Evolutionary conservation across 768 basidiomycete genomes (phyloP).

Genomic region (Lactarius psammicola): DNA sequence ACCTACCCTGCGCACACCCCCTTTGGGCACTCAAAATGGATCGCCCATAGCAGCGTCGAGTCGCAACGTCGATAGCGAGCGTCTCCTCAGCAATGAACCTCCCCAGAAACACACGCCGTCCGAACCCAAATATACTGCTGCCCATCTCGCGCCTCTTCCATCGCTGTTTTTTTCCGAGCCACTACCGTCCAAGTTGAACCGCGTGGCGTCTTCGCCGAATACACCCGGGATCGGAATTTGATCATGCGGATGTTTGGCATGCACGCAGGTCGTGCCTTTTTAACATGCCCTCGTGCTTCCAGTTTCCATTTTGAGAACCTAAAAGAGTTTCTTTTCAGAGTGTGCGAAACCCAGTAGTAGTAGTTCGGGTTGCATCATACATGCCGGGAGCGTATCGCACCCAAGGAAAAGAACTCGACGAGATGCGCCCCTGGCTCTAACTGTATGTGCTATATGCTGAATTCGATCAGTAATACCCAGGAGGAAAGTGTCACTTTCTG

Average conservation of each 20-base stretch:
- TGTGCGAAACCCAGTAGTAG: background rate
- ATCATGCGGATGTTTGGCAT: constrained; percentile 5
- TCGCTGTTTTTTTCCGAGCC: too few relatives aligned
- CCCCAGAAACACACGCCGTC: constrained; percentile 37
- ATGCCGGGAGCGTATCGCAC: background rate
- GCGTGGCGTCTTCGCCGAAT: background rate
- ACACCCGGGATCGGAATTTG: background rate
- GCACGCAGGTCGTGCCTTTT: constrained; percentile 14
- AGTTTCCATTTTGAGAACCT: too few relatives aligned
- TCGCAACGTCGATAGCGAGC: constrained; percentile 36
- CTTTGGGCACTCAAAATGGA: constrained; percentile 18
- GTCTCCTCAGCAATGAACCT: constrained; percentile 34
- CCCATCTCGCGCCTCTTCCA: constrained; percentile 34
- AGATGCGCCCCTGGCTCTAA: background rate
- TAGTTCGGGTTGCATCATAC: background rate
- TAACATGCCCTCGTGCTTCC: constrained; percentile 13
- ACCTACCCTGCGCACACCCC: constrained; percentile 13
- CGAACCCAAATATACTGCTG: constrained; percentile 33
- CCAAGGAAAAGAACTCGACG: background rate
- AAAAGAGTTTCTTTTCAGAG: too few relatives aligned
- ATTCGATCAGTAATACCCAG: background rate
- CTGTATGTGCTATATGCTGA: background rate
- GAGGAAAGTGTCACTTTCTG: constrained; percentile 9
- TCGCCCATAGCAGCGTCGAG: constrained; percentile 33
- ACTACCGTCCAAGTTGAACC: background rate